Base-by-base conservation (phyloP, 495 filamentous ascomycete genomes). In the Penicillium turbatum region DNA sequence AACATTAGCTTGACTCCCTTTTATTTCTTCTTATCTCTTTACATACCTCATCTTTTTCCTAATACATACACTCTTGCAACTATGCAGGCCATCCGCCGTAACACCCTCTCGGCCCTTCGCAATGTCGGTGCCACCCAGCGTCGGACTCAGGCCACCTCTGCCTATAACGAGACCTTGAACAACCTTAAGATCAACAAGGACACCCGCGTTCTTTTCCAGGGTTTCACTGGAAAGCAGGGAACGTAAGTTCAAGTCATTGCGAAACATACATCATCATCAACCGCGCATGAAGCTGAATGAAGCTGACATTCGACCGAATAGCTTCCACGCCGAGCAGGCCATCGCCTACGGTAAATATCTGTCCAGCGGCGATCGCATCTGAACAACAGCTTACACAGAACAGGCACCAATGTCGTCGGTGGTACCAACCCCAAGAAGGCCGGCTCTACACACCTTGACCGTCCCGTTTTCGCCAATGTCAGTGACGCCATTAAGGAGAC, bases 401-500 rank as follows among this genome's bases (percentile, higher is more conserved):
- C 66, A 95, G 92, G 92, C 61, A 97, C 93, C 49, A 92, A 96
- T 67, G 90, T 99, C 62, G 90, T 99, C 57, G 93, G 93, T 70
- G 93, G 93, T 65, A 97, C 90, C 68, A 97, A 97, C 76, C 93
- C 93, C 64, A 97, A 95, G 83, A 99, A 99, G 78, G 93, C 93
- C 59, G 93, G 93, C 61, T 75, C 81, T 48, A 82, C 77, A 60
- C 93, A 99, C 78, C 84, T 99, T 48, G 92, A 86, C 68, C 86
- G 85, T 54, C 93, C 93, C 15, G 95, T 99, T 59, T 99, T 97
- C 73, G 88, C 80, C 49, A 93, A 82, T 58, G 95, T 99, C 51
- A 69, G 70, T 52, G 92, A 97, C 51, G 93, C 92, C 53, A 82
- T 95, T 54, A 95, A 92, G 80, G 75, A 91, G 75, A 95, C 90